phyloP scores from a whole-genome alignment of 257 asterid genomes.

The Cinchona pubescens region DNA sequence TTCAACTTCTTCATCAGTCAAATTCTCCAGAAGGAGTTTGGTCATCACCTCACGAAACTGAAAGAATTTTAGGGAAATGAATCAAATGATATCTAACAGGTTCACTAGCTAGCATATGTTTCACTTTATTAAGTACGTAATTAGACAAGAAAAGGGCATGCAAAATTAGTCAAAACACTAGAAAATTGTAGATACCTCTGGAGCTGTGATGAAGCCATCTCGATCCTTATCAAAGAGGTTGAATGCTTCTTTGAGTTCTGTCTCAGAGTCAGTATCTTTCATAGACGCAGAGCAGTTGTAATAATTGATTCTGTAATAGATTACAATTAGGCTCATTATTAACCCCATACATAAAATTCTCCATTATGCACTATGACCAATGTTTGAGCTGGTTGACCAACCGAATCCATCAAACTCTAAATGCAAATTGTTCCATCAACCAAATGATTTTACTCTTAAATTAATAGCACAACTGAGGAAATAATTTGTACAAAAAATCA shows the following conservation, averaged over 20 bases:
- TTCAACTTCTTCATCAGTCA: slow-evolving; percentile 55
- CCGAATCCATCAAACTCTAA: background rate
- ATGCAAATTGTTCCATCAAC: background rate
- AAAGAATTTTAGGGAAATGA: background rate
- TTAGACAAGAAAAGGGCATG: background rate
- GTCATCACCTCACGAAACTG: slow-evolving; percentile 62
- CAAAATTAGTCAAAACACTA: background rate
- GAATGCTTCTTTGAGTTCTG: slow-evolving; percentile 55
- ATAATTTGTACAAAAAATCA: background rate
- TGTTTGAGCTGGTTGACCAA: background rate
- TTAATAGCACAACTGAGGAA: background rate
- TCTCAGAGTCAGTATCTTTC: slow-evolving; percentile 62
- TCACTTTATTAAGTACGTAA: background rate
- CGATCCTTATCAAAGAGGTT: slow-evolving; percentile 59
- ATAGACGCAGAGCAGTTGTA: slow-evolving; percentile 9
- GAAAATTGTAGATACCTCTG: slow-evolving; percentile 39
- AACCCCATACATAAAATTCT: background rate
- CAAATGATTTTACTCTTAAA: background rate
- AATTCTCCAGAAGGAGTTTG: slow-evolving; percentile 58
- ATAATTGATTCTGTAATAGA: background rate
- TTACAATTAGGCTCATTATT: background rate
- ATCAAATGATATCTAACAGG: background rate
- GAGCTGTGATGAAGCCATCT: slow-evolving; percentile 57
- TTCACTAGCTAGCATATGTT: background rate
- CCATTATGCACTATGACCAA: background rate